These are phyloP conservation scores for Magnaporthales sp. DNA, from an alignment of 2,329 filamentous ascomycete genomes.

Conservation along the genomic window DNA sequence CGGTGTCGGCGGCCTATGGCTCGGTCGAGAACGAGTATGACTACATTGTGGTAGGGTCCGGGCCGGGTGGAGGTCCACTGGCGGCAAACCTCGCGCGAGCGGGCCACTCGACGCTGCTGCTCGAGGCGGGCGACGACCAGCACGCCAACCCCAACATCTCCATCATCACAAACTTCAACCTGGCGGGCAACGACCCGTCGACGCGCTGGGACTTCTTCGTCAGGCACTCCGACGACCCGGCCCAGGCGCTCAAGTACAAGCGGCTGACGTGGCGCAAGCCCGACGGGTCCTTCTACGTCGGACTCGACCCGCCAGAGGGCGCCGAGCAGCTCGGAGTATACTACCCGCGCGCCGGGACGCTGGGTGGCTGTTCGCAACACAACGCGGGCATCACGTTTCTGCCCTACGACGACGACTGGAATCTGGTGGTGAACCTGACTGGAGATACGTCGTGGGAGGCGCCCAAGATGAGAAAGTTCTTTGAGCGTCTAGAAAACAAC, in stretches of 20 bases:
- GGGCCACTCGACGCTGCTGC: constrained; percentile 49
- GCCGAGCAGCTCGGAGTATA: constrained; percentile 32
- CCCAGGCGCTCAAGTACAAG: constrained; percentile 35
- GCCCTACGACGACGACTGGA: constrained; percentile 51
- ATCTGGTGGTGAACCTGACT: constrained; percentile 44
- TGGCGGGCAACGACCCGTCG: constrained; percentile 39
- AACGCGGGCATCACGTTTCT: constrained; percentile 41
- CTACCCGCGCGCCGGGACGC: constrained; percentile 36
- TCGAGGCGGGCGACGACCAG: constrained; percentile 55
- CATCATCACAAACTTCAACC: constrained; percentile 38
- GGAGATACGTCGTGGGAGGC: constrained; percentile 45
- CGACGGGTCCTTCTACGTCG: constrained; percentile 27
- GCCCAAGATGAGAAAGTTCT: constrained; percentile 47
- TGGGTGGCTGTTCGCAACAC: constrained; percentile 47
- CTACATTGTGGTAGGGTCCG: constrained; percentile 55
- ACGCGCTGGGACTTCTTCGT: constrained; percentile 52
- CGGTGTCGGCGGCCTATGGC: not conserved
- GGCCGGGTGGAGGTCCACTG: constrained; percentile 49
- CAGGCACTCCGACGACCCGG: constrained; percentile 43
- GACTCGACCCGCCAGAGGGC: constrained; percentile 20
- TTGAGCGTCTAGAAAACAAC: constrained; percentile 46
- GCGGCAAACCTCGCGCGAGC: constrained; percentile 49
- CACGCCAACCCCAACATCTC: constrained; percentile 34
- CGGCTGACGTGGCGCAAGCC: constrained; percentile 41
- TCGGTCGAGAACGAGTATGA: constrained; percentile 30